Evolutionary conservation across 1,284 basidiomycete species (phyloP), one percentile per base, ranked within the genome.

Genomic region (Ceratobasidium sp.): DNA sequence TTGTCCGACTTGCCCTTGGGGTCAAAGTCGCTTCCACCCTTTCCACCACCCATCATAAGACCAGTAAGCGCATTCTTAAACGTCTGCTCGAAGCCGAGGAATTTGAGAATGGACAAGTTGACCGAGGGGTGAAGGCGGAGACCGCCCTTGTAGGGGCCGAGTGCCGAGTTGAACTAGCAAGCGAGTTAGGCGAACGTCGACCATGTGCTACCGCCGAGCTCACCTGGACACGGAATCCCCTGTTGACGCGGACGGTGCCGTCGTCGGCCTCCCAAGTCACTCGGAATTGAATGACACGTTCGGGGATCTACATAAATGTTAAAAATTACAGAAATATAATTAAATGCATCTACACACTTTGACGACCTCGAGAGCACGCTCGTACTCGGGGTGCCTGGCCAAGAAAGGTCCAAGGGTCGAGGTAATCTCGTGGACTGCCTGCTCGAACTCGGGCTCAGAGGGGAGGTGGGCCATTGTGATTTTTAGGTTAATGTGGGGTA

Each of bases 41-140:
- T 89, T 57, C 82, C 84, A 76, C 90, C 90, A 74, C 90, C 90
- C 80, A 85, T 84, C 70, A 71, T 71, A 72, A 92, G 82, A 55
- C 90, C 90, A 31, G 91, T 92, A 34, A 93, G 83, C 42, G 91
- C 90, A 79, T 93, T 93, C 81, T 92, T 92, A 86, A 92, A 92
- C 75, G 87, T 89, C 78, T 87, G 86, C 81, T 93, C 91, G 78
- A 92, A 91, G 67, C 90, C 91, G 73, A 92, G 85, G 87, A 93
- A 93, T 79, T 92, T 92, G 79, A 93, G 85, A 79, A 93, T 91
- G 73, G 88, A 90, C 47, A 93, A 85, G 82, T 92, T 92, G 80
- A 93, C 91, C 68, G 87, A 86, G 72, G 89, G 89, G 83, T 92
- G 90, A 70, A 93, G 84, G 74, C 91, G 87, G 73, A 92, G 86